phyloP scores from a whole-genome alignment of 2,329 filamentous ascomycete species.

The Aspergillus brasiliensis region DNA sequence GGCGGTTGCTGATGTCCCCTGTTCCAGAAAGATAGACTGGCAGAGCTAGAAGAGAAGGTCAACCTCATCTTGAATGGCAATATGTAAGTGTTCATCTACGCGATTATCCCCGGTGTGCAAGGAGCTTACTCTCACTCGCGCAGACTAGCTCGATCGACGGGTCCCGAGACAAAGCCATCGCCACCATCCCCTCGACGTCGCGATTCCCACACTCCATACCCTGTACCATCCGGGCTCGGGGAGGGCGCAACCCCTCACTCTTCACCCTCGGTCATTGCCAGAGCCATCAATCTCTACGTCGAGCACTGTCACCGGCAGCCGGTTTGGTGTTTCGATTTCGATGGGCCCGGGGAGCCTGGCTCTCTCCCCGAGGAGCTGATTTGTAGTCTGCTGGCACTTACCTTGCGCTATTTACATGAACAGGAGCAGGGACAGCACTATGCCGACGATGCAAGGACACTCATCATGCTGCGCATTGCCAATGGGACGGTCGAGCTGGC shows the following conservation, averaged over 20 bases:
- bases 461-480: conserved; percentile 53
- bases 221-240: conserved; percentile 27
- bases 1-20: conserved; percentile 10
- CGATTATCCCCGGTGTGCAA: not conserved
- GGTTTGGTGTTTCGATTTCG: conserved; percentile 40
- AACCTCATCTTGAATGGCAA: conserved; percentile 53
- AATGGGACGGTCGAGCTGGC: conserved; percentile 54
- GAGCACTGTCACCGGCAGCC: conserved; percentile 42
- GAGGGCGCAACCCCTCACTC: conserved; percentile 25
- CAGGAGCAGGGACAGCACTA: conserved; percentile 34
- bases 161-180: not conserved
- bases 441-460: conserved; percentile 40
- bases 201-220: conserved; percentile 23
- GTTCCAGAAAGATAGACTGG: conserved; percentile 55
- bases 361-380: conserved; percentile 35
- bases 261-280: conserved; percentile 24
- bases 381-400: conserved; percentile 37
- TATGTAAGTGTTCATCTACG: conserved; percentile 26
- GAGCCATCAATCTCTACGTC: conserved; percentile 37
- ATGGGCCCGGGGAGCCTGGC: conserved; percentile 33
- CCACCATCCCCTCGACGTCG: not conserved
- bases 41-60: conserved; percentile 55
- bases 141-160: not conserved
- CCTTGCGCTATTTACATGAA: conserved; percentile 34
- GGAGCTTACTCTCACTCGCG: not conserved